Conservation (phyloP, 169 alveolate genomes). For the Theileria annulata region DNA sequence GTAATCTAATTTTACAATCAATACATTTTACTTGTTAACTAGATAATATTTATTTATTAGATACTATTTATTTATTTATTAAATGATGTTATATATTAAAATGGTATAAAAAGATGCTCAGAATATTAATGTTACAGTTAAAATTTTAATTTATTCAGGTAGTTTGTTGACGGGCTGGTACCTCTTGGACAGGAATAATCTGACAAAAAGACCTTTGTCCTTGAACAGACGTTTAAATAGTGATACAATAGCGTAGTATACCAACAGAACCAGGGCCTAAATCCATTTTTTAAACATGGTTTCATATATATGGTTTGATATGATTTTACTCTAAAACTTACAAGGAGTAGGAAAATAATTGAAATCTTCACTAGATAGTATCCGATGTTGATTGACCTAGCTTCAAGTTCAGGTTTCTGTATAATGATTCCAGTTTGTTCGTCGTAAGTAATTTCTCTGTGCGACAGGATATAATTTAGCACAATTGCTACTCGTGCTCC, state of each 20-base stretch:
- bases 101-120: background rate
- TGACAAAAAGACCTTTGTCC: background rate
- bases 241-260: background rate
- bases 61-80: no score
- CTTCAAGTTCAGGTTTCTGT: constrained; percentile 41
- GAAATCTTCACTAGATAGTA: constrained; percentile 14
- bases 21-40: no score
- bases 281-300: background rate
- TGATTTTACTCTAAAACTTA: constrained; percentile 4
- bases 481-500: constrained; percentile 83
- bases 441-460: constrained; percentile 63
- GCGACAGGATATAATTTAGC: constrained; percentile 75
- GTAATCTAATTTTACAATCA: background rate
- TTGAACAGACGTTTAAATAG: background rate
- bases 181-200: constrained; percentile 3
- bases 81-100: no score
- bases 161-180: constrained; percentile 12
- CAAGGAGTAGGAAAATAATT: constrained; percentile 14
- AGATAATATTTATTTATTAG: no score
- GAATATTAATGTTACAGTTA: constrained; percentile 18
- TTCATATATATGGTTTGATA: background rate
- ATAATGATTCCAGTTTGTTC: constrained; percentile 55
- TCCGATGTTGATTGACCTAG: constrained; percentile 13
- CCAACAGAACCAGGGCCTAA: background rate
- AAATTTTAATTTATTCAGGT: constrained; percentile 7